Conservation (phyloP, 2,329 filamentous ascomycete species). For the Penicillium sp. region DNA sequence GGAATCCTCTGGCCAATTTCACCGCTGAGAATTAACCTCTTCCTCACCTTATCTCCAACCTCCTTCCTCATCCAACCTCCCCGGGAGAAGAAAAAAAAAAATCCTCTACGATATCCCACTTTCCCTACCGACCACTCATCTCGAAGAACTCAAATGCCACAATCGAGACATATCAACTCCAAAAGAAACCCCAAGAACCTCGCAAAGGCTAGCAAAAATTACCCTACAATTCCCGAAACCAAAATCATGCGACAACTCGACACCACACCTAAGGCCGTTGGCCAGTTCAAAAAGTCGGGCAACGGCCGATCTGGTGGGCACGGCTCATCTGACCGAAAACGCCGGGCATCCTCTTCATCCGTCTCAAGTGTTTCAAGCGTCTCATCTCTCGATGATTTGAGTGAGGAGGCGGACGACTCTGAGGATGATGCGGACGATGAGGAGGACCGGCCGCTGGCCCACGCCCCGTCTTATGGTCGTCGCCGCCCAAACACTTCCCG, state of each 20-base stretch:
- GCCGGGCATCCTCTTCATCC: conserved; percentile 40
- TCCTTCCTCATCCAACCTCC: too few species aligned
- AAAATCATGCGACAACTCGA: conserved; percentile 27
- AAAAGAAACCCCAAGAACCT: conserved; percentile 33
- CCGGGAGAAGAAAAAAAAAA: conserved; percentile 4
- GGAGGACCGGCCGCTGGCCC: conserved; percentile 45
- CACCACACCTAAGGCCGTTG: conserved; percentile 25
- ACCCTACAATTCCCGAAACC: conserved; percentile 28
- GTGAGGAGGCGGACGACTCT: conserved; percentile 42
- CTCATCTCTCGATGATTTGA: conserved; percentile 40
- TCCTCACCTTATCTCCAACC: too few species aligned
- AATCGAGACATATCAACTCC: conserved; percentile 30
- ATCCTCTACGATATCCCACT: neutral
- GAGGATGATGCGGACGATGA: conserved; percentile 50
- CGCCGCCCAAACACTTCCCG: conserved; percentile 34
- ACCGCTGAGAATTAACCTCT: too few species aligned
- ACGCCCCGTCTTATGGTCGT: conserved; percentile 48
- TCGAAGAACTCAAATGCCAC: conserved; percentile 25
- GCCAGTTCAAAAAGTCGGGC: conserved; percentile 31
- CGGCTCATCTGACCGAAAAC: conserved; percentile 34
- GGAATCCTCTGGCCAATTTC: too few species aligned
- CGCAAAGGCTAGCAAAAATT: conserved; percentile 28
- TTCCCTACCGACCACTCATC: neutral
- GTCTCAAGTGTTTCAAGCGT: conserved; percentile 44
- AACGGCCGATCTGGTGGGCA: conserved; percentile 28